These are phyloP conservation scores for Pseudozyma pruni DNA, from an alignment of 1,284 basidiomycete genomes.

Conservation along the genomic window DNA sequence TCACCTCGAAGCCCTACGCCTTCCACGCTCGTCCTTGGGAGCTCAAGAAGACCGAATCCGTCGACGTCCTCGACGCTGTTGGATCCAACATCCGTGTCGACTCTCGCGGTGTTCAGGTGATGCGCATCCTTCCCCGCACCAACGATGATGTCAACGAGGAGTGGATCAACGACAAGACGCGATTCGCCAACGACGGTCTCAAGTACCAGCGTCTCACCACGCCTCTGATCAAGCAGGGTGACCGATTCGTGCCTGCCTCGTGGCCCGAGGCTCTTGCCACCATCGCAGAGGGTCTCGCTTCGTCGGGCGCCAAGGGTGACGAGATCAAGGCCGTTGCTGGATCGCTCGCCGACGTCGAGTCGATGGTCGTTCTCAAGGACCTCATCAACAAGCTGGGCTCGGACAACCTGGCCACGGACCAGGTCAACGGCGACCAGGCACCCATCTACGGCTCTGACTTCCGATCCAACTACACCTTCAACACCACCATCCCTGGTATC, in stretches of 20 bases:
- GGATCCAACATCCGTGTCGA: slow-evolving; percentile 98
- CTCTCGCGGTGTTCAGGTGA: slow-evolving; percentile 93
- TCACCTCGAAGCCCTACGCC: slow-evolving; percentile 97
- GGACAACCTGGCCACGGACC: slow-evolving; percentile 89
- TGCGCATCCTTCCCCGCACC: slow-evolving; percentile 93
- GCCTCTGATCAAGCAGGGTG: slow-evolving; percentile 89
- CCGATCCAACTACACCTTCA: slow-evolving; percentile 96
- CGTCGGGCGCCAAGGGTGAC: slow-evolving; percentile 87
- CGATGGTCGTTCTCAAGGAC: slow-evolving; percentile 93
- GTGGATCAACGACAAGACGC: slow-evolving; percentile 99
- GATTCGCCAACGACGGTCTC: slow-evolving; percentile 94
- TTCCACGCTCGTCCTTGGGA: slow-evolving; percentile 99
- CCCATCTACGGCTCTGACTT: slow-evolving; percentile 87
- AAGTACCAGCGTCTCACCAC: slow-evolving; percentile 94
- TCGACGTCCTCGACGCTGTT: slow-evolving; percentile 98
- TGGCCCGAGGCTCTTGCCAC: slow-evolving; percentile 92
- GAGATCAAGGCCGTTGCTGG: slow-evolving; percentile 97
- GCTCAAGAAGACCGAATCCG: slow-evolving; percentile 95
- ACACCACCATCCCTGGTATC: slow-evolving; percentile 89
- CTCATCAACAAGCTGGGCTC: slow-evolving; percentile 92
- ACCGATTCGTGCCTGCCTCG: slow-evolving; percentile 87
- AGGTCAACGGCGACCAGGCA: slow-evolving; percentile 74
- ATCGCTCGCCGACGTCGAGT: slow-evolving; percentile 90
- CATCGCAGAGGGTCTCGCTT: slow-evolving; percentile 80
- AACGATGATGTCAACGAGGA: slow-evolving; percentile 99